A percentile compares a stretch with the other conserved stretches of the same genome.
These are phyloP conservation scores for Aspergillus pseudoglaucus DNA, from an alignment of 2,329 filamentous ascomycete genomes.

Conservation along the genomic window DNA sequence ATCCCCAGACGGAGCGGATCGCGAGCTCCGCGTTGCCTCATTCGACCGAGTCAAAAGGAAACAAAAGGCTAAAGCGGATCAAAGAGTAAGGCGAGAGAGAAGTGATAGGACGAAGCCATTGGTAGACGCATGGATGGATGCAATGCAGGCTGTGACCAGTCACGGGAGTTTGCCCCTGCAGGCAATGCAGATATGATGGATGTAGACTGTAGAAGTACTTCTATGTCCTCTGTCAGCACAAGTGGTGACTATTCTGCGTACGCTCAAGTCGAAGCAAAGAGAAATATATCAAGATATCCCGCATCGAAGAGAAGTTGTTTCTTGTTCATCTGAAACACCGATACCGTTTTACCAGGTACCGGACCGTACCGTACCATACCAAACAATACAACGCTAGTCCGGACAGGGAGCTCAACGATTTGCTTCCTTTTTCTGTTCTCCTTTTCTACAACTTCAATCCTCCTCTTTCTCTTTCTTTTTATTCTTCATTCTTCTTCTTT, in stretches of 20 bases:
- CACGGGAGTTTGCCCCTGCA: background rate
- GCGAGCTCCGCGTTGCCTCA: background rate
- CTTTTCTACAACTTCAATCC: conserved; percentile 4
- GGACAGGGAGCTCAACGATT: background rate
- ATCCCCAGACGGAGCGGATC: background rate
- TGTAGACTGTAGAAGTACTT: background rate
- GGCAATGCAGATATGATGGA: background rate
- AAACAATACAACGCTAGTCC: conserved; percentile 9
- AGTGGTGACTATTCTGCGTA: background rate
- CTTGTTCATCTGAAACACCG: background rate
- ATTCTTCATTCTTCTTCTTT: conserved; percentile 4
- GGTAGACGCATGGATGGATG: background rate
- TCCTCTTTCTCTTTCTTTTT: conserved; percentile 8
- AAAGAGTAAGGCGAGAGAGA: background rate
- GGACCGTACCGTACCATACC: background rate
- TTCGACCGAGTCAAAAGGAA: too few relatives aligned
- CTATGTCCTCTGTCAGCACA: background rate
- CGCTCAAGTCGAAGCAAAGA: background rate
- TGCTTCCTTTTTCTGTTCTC: conserved; percentile 13
- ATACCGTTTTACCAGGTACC: background rate
- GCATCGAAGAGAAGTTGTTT: background rate
- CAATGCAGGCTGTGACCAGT: background rate
- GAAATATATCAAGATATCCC: background rate
- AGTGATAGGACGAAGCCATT: background rate
- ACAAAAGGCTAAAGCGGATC: too few relatives aligned